Evolutionary conservation across 257 asterid species (phyloP).

Genomic region (Solanum lycopersicoides): DNA sequence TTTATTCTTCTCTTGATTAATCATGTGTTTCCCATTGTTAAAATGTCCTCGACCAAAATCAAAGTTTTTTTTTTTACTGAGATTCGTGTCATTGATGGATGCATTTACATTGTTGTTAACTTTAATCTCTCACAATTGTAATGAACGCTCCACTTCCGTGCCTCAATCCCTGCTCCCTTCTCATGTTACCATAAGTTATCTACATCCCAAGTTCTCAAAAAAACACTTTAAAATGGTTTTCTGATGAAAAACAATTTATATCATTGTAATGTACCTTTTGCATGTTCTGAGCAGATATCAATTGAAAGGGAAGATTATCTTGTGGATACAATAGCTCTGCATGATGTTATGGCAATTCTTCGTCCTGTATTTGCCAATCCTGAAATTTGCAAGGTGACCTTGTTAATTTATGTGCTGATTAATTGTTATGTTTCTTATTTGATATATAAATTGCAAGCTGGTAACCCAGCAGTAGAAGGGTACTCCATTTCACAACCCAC

Average conservation of each 20-base stretch:
- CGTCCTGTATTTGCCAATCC: conserved; percentile 76
- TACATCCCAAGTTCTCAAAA: not conserved
- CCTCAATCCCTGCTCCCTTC: not conserved
- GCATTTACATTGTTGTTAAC: not conserved
- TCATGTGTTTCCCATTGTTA: not conserved
- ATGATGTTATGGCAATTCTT: conserved; percentile 76
- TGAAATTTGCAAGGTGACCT: conserved; percentile 66
- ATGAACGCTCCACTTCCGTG: not conserved
- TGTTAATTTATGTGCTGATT: not conserved
- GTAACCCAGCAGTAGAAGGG: not conserved
- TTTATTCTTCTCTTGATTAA: conserved; percentile 4
- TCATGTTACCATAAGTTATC: not conserved
- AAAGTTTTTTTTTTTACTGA: not conserved
- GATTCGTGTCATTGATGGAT: not conserved
- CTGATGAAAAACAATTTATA: not conserved
- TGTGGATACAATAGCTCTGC: conserved; percentile 71
- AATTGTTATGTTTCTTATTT: not conserved
- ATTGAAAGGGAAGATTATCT: not conserved
- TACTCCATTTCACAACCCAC: not conserved
- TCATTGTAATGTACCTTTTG: not conserved
- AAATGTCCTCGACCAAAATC: not conserved
- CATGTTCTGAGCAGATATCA: not conserved
- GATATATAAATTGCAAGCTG: not conserved
- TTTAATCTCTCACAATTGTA: not conserved
- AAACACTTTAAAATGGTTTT: not conserved